Evolutionary conservation across 2,329 filamentous ascomycete genomes (phyloP).

Genomic region (Chrysoporthe deuterocubensis): DNA sequence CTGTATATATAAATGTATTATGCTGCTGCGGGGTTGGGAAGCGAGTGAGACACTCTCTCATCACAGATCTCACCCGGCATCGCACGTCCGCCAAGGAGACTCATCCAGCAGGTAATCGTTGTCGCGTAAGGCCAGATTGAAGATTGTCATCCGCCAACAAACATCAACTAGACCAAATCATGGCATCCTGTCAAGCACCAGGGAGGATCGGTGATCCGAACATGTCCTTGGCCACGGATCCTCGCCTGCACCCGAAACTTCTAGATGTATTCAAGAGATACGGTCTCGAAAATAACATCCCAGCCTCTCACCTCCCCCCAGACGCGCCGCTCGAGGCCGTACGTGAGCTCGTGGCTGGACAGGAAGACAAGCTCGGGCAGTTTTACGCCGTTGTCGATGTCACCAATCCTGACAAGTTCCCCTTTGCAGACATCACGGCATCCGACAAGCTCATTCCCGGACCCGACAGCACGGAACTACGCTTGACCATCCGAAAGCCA

Average conservation of each 20-base stretch:
- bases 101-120: no score
- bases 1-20: no score
- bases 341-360: not conserved
- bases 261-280: not conserved
- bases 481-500: conserved; percentile 8
- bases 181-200: not conserved
- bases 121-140: no score
- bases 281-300: not conserved
- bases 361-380: not conserved
- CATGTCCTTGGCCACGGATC: conserved; percentile 9
- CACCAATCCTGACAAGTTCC: not conserved
- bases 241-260: conserved; percentile 8
- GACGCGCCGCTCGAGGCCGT: not conserved
- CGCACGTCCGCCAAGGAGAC: no score
- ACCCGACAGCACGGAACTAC: conserved; percentile 5
- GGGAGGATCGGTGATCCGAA: conserved; percentile 7
- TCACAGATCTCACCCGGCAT: no score
- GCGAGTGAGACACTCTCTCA: no score
- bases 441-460: conserved; percentile 7
- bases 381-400: not conserved
- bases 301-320: not conserved
- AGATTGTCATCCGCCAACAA: not conserved
- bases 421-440: not conserved
- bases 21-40: no score
- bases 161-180: not conserved